Conservation (phyloP, 2,329 filamentous ascomycete species). For the Colletotrichum spaethianum region DNA sequence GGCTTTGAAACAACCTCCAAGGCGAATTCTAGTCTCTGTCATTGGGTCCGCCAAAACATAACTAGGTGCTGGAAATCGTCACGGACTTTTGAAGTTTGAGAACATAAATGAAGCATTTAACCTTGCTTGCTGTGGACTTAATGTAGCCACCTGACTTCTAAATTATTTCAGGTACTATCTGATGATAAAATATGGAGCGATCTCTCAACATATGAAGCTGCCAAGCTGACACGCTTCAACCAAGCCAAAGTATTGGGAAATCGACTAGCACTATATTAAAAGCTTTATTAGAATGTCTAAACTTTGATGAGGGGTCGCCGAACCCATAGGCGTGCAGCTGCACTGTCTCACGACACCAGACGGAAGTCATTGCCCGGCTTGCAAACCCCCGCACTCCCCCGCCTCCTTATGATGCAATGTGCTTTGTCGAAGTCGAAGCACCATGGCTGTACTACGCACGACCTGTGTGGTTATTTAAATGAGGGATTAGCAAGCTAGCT, state of each 20-base stretch:
- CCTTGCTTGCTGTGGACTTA: no score
- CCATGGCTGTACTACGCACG: neutral
- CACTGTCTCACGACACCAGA: neutral
- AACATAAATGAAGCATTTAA: no score
- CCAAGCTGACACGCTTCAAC: neutral
- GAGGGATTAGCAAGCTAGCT: neutral
- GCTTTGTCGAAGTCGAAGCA: neutral
- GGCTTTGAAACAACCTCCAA: no score
- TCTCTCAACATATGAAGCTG: neutral
- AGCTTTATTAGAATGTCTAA: neutral
- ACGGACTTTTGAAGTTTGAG: neutral
- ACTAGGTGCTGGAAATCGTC: no score
- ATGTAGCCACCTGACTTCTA: neutral
- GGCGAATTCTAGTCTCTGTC: no score
- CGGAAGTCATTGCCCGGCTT: constrained; percentile 37
- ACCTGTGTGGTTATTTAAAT: neutral
- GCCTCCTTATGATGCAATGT: constrained; percentile 37
- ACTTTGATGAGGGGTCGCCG: neutral
- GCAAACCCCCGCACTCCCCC: constrained; percentile 34
- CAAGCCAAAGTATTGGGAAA: no score
- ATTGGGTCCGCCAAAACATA: no score
- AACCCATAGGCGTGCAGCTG: neutral
- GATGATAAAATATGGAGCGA: neutral
- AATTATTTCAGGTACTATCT: neutral
- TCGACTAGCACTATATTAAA: neutral